These are phyloP conservation scores for Penicillium sp. DNA, from an alignment of 2,329 filamentous ascomycete genomes.

Conservation along the genomic window DNA sequence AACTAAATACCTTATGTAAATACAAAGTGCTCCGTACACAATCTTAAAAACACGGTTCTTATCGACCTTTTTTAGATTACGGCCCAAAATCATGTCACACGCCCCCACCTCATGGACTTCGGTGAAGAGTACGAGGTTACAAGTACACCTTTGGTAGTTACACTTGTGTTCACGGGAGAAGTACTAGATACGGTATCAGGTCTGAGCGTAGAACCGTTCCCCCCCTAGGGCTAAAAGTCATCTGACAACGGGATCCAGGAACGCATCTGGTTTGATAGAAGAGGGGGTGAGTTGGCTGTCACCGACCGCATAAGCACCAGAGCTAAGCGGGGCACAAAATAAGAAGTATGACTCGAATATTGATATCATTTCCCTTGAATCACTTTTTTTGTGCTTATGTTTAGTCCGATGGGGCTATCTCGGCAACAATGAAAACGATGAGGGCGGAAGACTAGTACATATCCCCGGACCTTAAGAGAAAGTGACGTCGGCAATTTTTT, in stretches of 20 bases:
- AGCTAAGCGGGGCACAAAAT: neutral
- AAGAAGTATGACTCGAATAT: neutral
- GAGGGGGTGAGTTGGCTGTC: constrained; percentile 5
- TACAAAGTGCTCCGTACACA: too few relatives aligned
- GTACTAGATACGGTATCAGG: constrained; percentile 4
- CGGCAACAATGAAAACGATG: neutral
- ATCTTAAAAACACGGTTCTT: neutral
- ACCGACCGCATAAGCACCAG: constrained; percentile 4
- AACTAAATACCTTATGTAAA: neutral
- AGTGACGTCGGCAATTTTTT: constrained; percentile 23
- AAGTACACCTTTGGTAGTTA: neutral
- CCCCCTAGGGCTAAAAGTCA: neutral
- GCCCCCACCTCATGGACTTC: constrained; percentile 3
- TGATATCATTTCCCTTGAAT: neutral
- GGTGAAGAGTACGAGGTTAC: neutral
- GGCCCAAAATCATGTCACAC: constrained; percentile 7
- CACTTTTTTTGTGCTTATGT: neutral
- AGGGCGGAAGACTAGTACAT: constrained; percentile 6
- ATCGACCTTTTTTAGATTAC: neutral
- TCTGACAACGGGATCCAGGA: constrained; percentile 30
- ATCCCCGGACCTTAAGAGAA: constrained; percentile 14
- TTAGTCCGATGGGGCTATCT: neutral
- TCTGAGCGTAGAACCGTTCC: constrained; percentile 16
- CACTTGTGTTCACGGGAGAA: neutral
- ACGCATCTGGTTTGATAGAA: constrained; percentile 24